Percentiles rank a stretch among this genome's conserved stretches.
These are phyloP conservation scores for Thecamonas trahens DNA, from an alignment of 78 protist genomes.

Conservation along the genomic window DNA sequence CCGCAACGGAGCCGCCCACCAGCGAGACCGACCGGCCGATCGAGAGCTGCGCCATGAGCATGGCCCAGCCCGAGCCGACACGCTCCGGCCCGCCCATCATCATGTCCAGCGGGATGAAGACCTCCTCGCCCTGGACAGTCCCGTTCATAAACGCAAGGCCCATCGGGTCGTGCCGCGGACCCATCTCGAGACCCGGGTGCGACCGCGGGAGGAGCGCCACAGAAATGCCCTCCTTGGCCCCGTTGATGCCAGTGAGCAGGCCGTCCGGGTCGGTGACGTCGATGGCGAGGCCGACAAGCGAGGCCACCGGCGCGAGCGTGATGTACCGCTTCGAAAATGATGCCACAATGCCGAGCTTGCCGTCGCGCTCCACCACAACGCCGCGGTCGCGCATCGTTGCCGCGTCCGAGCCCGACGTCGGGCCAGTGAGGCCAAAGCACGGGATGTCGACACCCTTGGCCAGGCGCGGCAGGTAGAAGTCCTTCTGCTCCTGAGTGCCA, in stretches of 20 bases:
- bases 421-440: slow-evolving; percentile 46
- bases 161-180: slow-evolving; percentile 32
- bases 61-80: slow-evolving; percentile 39
- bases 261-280: too few species aligned
- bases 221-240: too few species aligned
- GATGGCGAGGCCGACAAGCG: slow-evolving; percentile 33
- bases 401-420: slow-evolving; percentile 39
- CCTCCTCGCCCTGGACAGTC: slow-evolving; percentile 22
- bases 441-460: slow-evolving; percentile 29
- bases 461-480: slow-evolving; percentile 26
- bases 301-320: slow-evolving; percentile 43
- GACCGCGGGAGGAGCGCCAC: slow-evolving; percentile 33
- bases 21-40: slow-evolving; percentile 44
- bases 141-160: slow-evolving; percentile 37
- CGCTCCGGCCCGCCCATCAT: slow-evolving; percentile 40
- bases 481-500: slow-evolving; percentile 32
- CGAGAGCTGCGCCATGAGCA: slow-evolving; percentile 36
- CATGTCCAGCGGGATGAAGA: slow-evolving; percentile 35
- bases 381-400: slow-evolving; percentile 24
- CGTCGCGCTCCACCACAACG: slow-evolving; percentile 14
- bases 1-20: slow-evolving; percentile 17
- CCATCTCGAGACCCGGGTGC: slow-evolving; percentile 18
- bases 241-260: too few species aligned
- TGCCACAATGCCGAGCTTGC: slow-evolving; percentile 12
- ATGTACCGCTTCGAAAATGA: slow-evolving; percentile 37